Evolutionary conservation across 495 filamentous ascomycete genomes (phyloP).

Genomic region (Apiosordaria backusii): DNA sequence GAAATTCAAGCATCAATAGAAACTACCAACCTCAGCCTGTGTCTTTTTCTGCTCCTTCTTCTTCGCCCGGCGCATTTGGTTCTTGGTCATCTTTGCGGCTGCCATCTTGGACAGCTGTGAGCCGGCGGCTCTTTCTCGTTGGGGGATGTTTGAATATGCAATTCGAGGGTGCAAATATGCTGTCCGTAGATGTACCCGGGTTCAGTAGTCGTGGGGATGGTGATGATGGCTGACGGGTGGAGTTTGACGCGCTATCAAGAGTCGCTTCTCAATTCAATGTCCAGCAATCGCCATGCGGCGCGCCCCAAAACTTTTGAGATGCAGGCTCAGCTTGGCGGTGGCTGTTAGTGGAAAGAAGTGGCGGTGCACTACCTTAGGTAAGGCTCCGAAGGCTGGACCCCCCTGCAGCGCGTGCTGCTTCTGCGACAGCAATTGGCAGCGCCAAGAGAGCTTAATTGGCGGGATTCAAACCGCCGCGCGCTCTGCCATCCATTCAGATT

Average conservation of each 20-base stretch:
- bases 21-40: constrained; percentile 43
- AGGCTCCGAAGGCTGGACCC: background rate
- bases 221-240: background rate
- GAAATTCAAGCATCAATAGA: background rate
- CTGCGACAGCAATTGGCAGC: constrained; percentile 15
- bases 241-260: background rate
- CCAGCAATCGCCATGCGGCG: background rate
- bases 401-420: constrained; percentile 12
- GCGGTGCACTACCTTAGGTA: background rate
- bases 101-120: constrained; percentile 45
- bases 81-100: constrained; percentile 68
- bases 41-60: constrained; percentile 80
- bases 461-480: background rate
- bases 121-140: constrained; percentile 16
- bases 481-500: background rate
- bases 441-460: constrained; percentile 23
- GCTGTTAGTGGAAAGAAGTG: background rate
- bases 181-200: too few relatives aligned
- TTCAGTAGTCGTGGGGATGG: background rate
- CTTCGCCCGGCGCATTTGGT: constrained; percentile 79
- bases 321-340: constrained; percentile 1
- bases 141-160: background rate
- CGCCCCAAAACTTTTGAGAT: constrained; percentile 15
- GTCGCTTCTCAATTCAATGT: background rate
- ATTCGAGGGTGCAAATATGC: too few relatives aligned